Percentiles rank a stretch among this genome's conserved stretches.
phyloP scores from a whole-genome alignment of 2,329 filamentous ascomycete species.

The Paracamarosporium sp. region DNA sequence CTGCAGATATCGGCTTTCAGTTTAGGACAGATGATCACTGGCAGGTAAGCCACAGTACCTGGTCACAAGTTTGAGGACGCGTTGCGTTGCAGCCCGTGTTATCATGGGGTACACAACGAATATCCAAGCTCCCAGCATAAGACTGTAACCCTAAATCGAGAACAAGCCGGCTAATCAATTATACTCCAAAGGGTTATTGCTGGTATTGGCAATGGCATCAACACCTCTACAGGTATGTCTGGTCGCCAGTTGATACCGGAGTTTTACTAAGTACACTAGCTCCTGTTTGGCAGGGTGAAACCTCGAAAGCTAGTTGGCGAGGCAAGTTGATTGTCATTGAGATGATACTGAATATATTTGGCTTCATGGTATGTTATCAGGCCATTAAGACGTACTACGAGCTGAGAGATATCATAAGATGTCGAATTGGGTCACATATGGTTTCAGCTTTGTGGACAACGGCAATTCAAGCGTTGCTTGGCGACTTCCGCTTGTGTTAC shows the following conservation, averaged over 20 bases:
- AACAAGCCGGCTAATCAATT: no score
- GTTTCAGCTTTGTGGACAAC: neutral
- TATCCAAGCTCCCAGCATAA: no score
- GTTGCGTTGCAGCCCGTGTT: no score
- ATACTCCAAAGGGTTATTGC: constrained; percentile 45
- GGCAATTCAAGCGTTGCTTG: constrained; percentile 20
- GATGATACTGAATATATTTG: constrained; percentile 59
- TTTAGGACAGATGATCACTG: constrained; percentile 59
- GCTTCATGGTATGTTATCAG: constrained; percentile 50
- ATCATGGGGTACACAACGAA: no score
- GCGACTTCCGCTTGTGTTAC: constrained; percentile 51
- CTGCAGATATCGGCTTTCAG: constrained; percentile 55
- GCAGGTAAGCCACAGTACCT: constrained; percentile 27
- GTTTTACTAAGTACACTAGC: constrained; percentile 46
- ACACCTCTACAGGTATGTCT: constrained; percentile 56
- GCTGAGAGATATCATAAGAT: neutral
- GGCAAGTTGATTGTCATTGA: constrained; percentile 57
- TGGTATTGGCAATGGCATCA: constrained; percentile 60
- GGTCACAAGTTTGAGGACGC: neutral
- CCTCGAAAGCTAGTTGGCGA: constrained; percentile 51
- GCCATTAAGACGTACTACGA: neutral
- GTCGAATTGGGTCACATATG: neutral
- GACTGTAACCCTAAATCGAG: no score
- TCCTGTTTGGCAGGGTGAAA: constrained; percentile 62
- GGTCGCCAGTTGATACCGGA: constrained; percentile 16